A percentile compares a stretch with the other conserved stretches of the same genome.
These are phyloP conservation scores for Agaricus blazei DNA, from an alignment of 768 basidiomycete genomes.

Conservation along the genomic window DNA sequence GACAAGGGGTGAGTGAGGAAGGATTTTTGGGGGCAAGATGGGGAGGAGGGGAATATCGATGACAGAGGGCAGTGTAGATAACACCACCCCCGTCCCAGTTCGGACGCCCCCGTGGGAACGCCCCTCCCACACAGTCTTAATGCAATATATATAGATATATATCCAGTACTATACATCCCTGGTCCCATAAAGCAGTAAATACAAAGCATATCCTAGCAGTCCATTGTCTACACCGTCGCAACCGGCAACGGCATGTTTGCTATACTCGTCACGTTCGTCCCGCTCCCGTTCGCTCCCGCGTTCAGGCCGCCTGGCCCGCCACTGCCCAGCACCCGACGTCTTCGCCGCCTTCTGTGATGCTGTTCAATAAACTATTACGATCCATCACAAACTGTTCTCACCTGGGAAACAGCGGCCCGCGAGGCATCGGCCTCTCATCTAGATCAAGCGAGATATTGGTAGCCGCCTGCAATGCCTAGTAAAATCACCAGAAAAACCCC, in stretches of 20 bases:
- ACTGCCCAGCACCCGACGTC: slow-evolving; percentile 19
- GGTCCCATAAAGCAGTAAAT: not conserved
- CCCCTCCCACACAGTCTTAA: slow-evolving; percentile 6
- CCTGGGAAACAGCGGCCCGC: slow-evolving; percentile 83
- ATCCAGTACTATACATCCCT: not conserved
- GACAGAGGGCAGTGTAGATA: slow-evolving; percentile 41
- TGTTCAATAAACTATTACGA: not conserved
- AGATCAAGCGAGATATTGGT: slow-evolving; percentile 90
- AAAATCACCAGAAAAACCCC: too few species aligned
- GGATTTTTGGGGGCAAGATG: slow-evolving; percentile 9
- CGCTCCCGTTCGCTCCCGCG: not conserved
- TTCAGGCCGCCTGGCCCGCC: not conserved
- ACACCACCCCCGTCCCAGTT: slow-evolving; percentile 31
- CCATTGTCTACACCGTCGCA: slow-evolving; percentile 3
- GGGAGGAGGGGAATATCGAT: slow-evolving; percentile 34
- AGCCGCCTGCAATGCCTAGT: slow-evolving; percentile 66
- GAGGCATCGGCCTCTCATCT: slow-evolving; percentile 89
- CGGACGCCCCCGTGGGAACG: slow-evolving; percentile 34
- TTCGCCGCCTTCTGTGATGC: slow-evolving; percentile 23
- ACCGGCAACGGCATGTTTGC: not conserved
- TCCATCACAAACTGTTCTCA: slow-evolving; percentile 26
- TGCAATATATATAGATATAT: not conserved
- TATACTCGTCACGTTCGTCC: not conserved
- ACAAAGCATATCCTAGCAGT: not conserved
- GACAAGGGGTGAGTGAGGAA: slow-evolving; percentile 8